Evolutionary conservation across 164 flowering plant genomes (phyloP).

Genomic region (Dillenia turbinata): DNA sequence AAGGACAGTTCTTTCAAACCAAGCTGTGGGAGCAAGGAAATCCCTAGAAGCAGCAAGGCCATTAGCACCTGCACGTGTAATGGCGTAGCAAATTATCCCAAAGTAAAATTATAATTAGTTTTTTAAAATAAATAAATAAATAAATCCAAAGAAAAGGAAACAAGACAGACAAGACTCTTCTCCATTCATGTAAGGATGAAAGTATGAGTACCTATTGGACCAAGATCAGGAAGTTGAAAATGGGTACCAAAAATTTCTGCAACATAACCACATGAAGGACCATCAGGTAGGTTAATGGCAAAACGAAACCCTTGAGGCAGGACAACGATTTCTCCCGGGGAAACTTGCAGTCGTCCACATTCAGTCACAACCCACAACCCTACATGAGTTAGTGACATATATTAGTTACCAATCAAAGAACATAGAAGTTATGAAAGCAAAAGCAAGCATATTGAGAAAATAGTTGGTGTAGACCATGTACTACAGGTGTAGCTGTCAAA

Average conservation of each 20-base stretch:
- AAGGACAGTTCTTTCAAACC: constrained; percentile 53
- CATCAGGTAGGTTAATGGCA: constrained; percentile 71
- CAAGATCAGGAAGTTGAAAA: constrained; percentile 94
- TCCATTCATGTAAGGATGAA: too few relatives aligned
- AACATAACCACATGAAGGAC: constrained; percentile 89
- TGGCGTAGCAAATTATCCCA: too few relatives aligned
- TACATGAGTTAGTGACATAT: constrained; percentile 12
- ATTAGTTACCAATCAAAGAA: not conserved
- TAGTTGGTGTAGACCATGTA: not conserved
- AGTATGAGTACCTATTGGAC: constrained; percentile 71
- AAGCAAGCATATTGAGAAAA: not conserved
- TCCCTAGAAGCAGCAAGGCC: constrained; percentile 94
- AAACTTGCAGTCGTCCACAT: constrained; percentile 73
- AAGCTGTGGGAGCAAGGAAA: constrained; percentile 82
- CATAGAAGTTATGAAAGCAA: not conserved
- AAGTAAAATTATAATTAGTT: not conserved
- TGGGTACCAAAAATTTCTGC: constrained; percentile 90
- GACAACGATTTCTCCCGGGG: constrained; percentile 86
- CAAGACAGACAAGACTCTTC: too few relatives aligned
- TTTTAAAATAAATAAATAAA: not conserved
- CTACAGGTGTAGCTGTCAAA: too few relatives aligned
- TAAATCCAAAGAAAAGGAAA: too few relatives aligned
- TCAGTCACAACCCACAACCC: constrained; percentile 90
- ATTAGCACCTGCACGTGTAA: constrained; percentile 74
- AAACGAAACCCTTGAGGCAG: constrained; percentile 95